phyloP scores from a whole-genome alignment of 208 protist genomes.

The Vickermania spadyakhi region DNA sequence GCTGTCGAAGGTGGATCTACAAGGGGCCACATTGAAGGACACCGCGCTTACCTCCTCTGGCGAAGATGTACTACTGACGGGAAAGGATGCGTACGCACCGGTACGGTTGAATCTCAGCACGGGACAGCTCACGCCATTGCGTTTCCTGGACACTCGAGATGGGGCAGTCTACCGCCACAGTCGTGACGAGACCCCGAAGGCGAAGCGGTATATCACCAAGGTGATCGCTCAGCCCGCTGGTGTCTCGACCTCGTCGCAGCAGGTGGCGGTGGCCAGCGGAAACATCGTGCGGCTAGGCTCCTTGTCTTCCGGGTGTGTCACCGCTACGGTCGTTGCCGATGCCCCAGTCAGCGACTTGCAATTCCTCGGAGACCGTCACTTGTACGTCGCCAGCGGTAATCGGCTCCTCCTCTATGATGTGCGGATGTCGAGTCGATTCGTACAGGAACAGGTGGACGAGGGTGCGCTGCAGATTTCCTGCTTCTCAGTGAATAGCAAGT shows the following conservation, averaged over 20 bases:
- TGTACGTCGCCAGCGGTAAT: slow-evolving; percentile 52
- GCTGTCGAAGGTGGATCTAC: slow-evolving; percentile 55
- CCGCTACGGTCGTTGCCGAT: slow-evolving; percentile 34
- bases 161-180: slow-evolving; percentile 53
- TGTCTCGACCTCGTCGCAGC: background rate
- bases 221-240: slow-evolving; percentile 15
- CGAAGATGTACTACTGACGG: slow-evolving; percentile 60
- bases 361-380: slow-evolving; percentile 42
- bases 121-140: slow-evolving; percentile 45
- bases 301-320: slow-evolving; percentile 55
- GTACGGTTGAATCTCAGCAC: slow-evolving; percentile 46
- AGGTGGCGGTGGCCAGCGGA: slow-evolving; percentile 45
- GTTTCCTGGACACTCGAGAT: slow-evolving; percentile 61
- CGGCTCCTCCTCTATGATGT: slow-evolving; percentile 71
- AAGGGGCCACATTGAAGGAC: slow-evolving; percentile 17
- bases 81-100: slow-evolving; percentile 51
- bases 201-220: slow-evolving; percentile 49
- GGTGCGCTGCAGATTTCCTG: slow-evolving; percentile 51
- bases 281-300: slow-evolving; percentile 52
- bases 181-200: slow-evolving; percentile 42
- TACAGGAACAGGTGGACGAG: slow-evolving; percentile 44
- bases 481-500: slow-evolving; percentile 23
- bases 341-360: slow-evolving; percentile 31
- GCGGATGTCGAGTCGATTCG: slow-evolving; percentile 50
- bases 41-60: slow-evolving; percentile 30